Evolutionary conservation across 148 eudicot genomes (phyloP).

Genomic region (Nyssa sinensis): DNA sequence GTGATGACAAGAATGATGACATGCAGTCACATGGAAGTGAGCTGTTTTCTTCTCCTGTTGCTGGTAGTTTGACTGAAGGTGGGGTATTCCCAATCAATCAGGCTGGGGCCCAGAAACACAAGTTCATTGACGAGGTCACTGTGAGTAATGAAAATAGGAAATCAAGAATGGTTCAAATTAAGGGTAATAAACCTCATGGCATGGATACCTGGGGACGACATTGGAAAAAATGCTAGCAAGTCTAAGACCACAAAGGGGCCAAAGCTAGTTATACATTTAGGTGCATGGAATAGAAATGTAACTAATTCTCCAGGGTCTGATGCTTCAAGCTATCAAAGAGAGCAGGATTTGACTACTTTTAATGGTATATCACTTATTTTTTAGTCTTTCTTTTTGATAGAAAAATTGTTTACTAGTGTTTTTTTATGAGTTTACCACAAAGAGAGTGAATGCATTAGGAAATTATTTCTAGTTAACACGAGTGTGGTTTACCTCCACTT

Average conservation of each 20-base stretch:
- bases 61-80: slow-evolving; percentile 50
- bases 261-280: slow-evolving; percentile 91
- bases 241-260: slow-evolving; percentile 59
- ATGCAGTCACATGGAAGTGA: slow-evolving; percentile 26
- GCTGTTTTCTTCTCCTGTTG: slow-evolving; percentile 37
- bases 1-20: slow-evolving; percentile 37
- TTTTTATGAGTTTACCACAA: background rate
- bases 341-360: slow-evolving; percentile 45
- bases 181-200: slow-evolving; percentile 42
- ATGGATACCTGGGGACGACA: slow-evolving; percentile 33
- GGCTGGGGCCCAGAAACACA: slow-evolving; percentile 51
- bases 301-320: slow-evolving; percentile 72
- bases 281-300: slow-evolving; percentile 56
- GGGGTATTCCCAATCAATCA: slow-evolving; percentile 42
- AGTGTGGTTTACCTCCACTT: background rate
- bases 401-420: background rate
- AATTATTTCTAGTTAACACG: background rate
- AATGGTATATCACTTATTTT: slow-evolving; percentile 48
- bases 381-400: slow-evolving; percentile 1
- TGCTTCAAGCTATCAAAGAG: slow-evolving; percentile 60
- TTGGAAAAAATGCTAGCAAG: slow-evolving; percentile 41
- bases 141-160: slow-evolving; percentile 37
- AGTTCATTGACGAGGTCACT: slow-evolving; percentile 52
- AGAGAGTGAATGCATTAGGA: background rate
- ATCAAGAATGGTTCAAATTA: slow-evolving; percentile 46